Conservation (phyloP, 768 basidiomycete species). For the Serendipita vermifera region DNA sequence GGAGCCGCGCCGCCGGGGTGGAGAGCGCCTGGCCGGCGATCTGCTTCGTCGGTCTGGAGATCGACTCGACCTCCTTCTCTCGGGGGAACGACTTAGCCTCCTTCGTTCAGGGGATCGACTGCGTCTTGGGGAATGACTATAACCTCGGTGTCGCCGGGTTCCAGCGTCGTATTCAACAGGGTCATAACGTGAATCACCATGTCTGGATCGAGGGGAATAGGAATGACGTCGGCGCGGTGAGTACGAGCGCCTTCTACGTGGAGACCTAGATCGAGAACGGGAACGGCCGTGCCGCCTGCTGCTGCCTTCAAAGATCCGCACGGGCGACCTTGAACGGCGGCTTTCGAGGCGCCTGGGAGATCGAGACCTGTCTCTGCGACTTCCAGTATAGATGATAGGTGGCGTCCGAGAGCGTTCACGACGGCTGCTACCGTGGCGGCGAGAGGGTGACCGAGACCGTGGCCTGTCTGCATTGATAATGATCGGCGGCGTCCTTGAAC, state of each 20-base stretch:
- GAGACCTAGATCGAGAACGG: conserved; percentile 21
- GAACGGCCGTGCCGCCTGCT: conserved; percentile 11
- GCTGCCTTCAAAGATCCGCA: background rate
- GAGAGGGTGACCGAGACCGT: too few relatives aligned
- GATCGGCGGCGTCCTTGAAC: background rate
- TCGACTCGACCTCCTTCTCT: background rate
- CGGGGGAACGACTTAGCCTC: background rate
- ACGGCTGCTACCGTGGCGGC: too few relatives aligned
- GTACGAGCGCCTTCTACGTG: conserved; percentile 11
- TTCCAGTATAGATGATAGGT: background rate
- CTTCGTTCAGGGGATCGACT: background rate
- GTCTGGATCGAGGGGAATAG: background rate
- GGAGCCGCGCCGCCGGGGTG: conserved; percentile 1
- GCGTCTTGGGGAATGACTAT: too few relatives aligned
- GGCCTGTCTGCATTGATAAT: background rate
- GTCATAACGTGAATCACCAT: background rate
- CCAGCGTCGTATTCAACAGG: background rate
- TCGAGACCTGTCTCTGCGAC: background rate
- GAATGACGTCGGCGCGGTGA: conserved; percentile 13
- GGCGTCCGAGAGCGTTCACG: too few relatives aligned
- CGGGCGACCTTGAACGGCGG: background rate
- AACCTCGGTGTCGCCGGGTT: background rate
- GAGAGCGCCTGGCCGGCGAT: background rate
- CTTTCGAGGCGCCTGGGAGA: background rate
- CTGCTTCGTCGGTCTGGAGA: background rate